Percentiles rank a stretch among this genome's conserved stretches.
Conservation (phyloP, 345 rosid species). For the Geranium rotundifolium region DNA sequence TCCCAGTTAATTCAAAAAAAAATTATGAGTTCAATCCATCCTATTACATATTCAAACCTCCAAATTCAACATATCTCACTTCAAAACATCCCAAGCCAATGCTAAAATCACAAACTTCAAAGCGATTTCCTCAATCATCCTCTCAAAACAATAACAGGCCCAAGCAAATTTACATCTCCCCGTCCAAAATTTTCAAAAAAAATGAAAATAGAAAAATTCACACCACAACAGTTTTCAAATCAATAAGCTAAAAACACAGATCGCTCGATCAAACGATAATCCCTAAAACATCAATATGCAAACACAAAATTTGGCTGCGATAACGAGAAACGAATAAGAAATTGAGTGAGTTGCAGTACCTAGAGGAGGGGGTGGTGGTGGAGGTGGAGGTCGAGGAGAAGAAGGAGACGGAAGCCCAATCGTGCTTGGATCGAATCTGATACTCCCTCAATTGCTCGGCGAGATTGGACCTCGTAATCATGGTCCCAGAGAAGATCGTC, state of each 20-base stretch:
- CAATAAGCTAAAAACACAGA: not conserved
- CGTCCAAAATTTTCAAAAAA: too few species aligned
- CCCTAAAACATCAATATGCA: not conserved
- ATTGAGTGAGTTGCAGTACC: constrained; percentile 22
- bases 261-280: not conserved
- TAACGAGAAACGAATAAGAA: not conserved
- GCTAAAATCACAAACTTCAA: too few species aligned
- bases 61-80: not conserved
- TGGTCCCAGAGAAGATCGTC: constrained; percentile 6
- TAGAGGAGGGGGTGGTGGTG: constrained; percentile 55
- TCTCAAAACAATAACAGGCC: not conserved
- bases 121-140: too few species aligned
- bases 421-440: constrained; percentile 91
- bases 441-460: constrained; percentile 91
- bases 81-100: not conserved
- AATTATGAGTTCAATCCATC: not conserved
- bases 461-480: constrained; percentile 95
- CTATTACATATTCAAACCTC: not conserved
- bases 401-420: constrained; percentile 93
- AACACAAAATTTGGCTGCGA: too few species aligned
- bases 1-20: not conserved
- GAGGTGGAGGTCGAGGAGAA: constrained; percentile 61
- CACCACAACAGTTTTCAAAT: not conserved
- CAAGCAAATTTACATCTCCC: not conserved
- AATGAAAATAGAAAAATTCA: not conserved